Percentiles rank a stretch among this genome's conserved stretches.
phyloP scores from a whole-genome alignment of 2,329 filamentous ascomycete genomes.

The Onygenales sp. region DNA sequence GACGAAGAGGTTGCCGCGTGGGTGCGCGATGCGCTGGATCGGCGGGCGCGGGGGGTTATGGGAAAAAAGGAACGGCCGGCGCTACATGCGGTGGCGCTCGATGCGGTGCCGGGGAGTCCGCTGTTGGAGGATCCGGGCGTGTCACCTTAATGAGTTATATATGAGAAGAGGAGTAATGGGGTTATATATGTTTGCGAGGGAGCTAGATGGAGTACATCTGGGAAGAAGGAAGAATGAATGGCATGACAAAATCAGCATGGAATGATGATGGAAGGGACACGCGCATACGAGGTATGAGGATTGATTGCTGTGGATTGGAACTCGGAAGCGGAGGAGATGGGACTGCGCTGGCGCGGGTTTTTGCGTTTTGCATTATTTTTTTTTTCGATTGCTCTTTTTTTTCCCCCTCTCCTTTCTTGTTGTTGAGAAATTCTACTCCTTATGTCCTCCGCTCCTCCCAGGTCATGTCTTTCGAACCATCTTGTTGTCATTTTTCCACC shows the following conservation, averaged over 20 bases:
- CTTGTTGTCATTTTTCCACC: background rate
- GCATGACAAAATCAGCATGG: too few species aligned
- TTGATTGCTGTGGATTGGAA: too few species aligned
- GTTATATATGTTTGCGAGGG: too few species aligned
- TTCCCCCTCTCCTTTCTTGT: background rate
- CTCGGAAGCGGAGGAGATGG: background rate
- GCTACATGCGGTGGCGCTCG: constrained; percentile 75
- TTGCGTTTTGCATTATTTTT: constrained; percentile 7
- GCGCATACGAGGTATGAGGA: too few species aligned
- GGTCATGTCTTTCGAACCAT: constrained; percentile 5
- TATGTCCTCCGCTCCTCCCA: background rate
- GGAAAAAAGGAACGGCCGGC: constrained; percentile 60
- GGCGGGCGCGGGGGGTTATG: constrained; percentile 50
- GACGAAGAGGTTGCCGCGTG: constrained; percentile 81
- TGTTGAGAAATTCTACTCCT: too few species aligned
- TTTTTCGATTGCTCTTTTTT: constrained; percentile 4
- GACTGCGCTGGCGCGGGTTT: constrained; percentile 6
- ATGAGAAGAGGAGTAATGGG: too few species aligned
- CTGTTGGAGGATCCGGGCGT: constrained; percentile 19
- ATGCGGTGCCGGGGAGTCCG: constrained; percentile 48
- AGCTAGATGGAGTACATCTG: too few species aligned
- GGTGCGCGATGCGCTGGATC: constrained; percentile 64
- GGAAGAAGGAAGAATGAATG: too few species aligned
- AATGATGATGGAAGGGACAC: too few species aligned
- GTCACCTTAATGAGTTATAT: background rate